These are phyloP conservation scores for Silene latifolia DNA, from an alignment of 148 eudicot genomes.

Conservation along the genomic window DNA sequence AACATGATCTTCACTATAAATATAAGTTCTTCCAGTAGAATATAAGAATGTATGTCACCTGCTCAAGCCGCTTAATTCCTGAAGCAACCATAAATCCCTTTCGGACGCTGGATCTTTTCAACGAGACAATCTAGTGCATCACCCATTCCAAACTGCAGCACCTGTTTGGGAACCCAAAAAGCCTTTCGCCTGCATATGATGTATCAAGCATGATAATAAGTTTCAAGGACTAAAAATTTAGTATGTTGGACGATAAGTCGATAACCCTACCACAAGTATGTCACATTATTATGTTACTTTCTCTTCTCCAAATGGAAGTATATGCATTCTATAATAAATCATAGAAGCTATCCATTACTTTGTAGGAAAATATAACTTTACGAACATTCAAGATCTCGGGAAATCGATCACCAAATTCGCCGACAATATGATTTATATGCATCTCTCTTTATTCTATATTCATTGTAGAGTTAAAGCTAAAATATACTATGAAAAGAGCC, in stretches of 20 bases:
- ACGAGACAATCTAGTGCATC: conserved; percentile 99
- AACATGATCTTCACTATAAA: not conserved
- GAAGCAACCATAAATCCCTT: conserved; percentile 86
- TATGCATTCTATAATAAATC: too few species aligned
- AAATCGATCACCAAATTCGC: too few species aligned
- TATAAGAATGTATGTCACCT: conserved; percentile 38
- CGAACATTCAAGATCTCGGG: too few species aligned
- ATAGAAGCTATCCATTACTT: too few species aligned
- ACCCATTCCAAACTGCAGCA: conserved; percentile 95
- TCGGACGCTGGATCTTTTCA: conserved; percentile 81
- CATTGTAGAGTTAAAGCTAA: too few species aligned
- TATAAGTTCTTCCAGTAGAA: conserved; percentile 1
- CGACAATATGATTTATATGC: too few species aligned
- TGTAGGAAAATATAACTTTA: too few species aligned
- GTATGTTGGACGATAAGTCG: not conserved
- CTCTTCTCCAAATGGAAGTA: too few species aligned
- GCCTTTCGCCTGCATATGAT: conserved; percentile 69
- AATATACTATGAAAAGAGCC: too few species aligned
- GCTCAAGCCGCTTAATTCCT: conserved; percentile 79
- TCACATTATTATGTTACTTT: too few species aligned
- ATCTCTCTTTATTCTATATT: too few species aligned
- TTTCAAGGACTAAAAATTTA: not conserved
- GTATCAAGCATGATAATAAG: not conserved
- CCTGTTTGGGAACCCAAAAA: conserved; percentile 95
- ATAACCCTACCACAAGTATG: too few species aligned